Conservation (phyloP, 441 rosid genomes). For the Gossypium gossypioides region DNA sequence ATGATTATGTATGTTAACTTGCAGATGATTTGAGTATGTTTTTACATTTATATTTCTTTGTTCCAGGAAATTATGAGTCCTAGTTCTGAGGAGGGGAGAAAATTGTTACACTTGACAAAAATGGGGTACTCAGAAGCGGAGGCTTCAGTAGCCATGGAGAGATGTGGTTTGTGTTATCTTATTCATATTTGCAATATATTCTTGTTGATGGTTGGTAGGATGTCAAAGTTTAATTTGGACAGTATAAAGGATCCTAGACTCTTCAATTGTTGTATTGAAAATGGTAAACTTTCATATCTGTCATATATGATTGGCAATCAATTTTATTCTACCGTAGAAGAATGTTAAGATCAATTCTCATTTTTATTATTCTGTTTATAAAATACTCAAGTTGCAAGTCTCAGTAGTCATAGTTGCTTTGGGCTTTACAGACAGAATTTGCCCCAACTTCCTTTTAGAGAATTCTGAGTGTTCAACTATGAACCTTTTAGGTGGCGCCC, state of each 20-base stretch:
- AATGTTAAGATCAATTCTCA: neutral
- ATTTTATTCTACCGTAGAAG: neutral
- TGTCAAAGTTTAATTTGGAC: neutral
- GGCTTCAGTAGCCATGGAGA: constrained; percentile 62
- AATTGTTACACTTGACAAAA: constrained; percentile 28
- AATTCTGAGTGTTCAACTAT: too few relatives aligned
- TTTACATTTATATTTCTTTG: neutral
- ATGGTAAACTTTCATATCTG: neutral
- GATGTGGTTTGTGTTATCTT: constrained; percentile 53
- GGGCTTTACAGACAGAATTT: neutral
- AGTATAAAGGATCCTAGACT: neutral
- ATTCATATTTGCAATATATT: neutral
- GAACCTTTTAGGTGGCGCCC: neutral
- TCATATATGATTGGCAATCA: neutral
- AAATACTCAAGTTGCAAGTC: neutral
- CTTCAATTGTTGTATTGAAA: neutral
- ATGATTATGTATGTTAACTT: neutral
- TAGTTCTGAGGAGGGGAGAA: constrained; percentile 25
- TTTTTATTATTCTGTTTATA: neutral
- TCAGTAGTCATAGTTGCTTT: neutral
- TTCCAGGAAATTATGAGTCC: constrained; percentile 29
- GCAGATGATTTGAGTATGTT: neutral
- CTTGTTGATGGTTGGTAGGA: neutral
- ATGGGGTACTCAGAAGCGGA: constrained; percentile 70
- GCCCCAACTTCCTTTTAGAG: neutral